phyloP scores from a whole-genome alignment of 139 green algal genomes.

The Chlamydomonas eustigma region DNA sequence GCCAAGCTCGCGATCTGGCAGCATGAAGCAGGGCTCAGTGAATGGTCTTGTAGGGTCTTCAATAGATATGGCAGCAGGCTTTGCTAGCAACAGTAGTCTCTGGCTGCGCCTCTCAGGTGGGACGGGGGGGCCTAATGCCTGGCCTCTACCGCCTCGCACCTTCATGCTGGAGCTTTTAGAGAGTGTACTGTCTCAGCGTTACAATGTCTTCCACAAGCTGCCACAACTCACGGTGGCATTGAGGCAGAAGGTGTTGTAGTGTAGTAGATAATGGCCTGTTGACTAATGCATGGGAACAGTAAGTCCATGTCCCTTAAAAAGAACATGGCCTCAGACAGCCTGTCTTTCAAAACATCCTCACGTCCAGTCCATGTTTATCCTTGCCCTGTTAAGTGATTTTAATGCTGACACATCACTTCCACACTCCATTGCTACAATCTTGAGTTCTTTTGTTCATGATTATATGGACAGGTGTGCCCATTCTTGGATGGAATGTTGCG shows the following conservation, averaged over 20 bases:
- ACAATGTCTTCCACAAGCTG: slow-evolving; percentile 49
- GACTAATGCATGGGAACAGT: too few species aligned
- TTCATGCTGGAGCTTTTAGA: slow-evolving; percentile 80
- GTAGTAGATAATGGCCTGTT: too few species aligned
- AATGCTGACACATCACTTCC: too few species aligned
- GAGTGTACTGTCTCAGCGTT: slow-evolving; percentile 64
- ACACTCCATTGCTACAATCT: not conserved
- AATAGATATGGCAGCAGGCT: not conserved
- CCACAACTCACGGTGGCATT: slow-evolving; percentile 41
- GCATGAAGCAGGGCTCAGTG: too few species aligned
- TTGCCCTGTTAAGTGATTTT: too few species aligned
- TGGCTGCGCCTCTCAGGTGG: not conserved
- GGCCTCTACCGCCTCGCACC: slow-evolving; percentile 45
- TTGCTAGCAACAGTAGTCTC: not conserved
- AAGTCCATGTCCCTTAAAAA: too few species aligned
- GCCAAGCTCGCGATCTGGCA: not conserved
- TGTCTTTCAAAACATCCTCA: too few species aligned
- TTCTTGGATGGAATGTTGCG: slow-evolving; percentile 45
- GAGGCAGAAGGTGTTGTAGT: slow-evolving; percentile 52
- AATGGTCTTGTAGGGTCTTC: too few species aligned
- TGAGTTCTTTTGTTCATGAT: not conserved
- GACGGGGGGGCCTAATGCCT: slow-evolving; percentile 14
- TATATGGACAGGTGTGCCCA: slow-evolving; percentile 33
- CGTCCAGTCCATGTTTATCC: too few species aligned
- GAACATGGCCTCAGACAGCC: too few species aligned